Conservation (phyloP, 2,329 filamentous ascomycete genomes). For the Epichloe bromicola region DNA sequence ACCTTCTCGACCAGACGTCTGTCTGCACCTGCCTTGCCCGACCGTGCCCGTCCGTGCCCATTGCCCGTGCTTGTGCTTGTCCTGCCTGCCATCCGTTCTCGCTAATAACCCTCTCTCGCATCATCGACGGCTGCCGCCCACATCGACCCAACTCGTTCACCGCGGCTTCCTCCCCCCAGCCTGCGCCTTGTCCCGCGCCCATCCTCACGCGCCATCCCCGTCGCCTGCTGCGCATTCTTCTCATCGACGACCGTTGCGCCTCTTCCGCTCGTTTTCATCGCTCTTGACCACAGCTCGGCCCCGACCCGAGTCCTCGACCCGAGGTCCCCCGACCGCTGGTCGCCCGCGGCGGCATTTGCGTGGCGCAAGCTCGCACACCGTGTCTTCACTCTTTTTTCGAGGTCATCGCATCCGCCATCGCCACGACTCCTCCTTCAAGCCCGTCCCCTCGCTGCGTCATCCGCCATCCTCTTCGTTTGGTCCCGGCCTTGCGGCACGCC, state of each 20-base stretch:
- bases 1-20: background rate
- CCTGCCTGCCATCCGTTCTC: background rate
- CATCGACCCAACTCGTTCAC: slow-evolving; percentile 1
- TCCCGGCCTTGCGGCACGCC: background rate
- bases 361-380: slow-evolving; percentile 18
- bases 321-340: slow-evolving; percentile 3
- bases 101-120: slow-evolving; percentile 1
- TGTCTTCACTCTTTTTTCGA: slow-evolving; percentile 8
- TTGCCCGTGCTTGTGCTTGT: background rate
- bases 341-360: slow-evolving; percentile 12
- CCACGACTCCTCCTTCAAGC: slow-evolving; percentile 1
- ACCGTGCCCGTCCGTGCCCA: background rate
- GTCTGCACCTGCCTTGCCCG: background rate
- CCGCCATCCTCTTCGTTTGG: background rate
- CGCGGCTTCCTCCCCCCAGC: background rate
- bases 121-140: background rate
- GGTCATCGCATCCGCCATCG: slow-evolving; percentile 1
- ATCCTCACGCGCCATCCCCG: slow-evolving; percentile 1
- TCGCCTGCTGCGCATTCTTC: background rate
- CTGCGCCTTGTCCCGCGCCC: background rate
- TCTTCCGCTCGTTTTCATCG: background rate
- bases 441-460: background rate
- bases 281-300: background rate
- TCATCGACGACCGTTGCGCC: background rate
- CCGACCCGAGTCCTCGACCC: slow-evolving; percentile 6